Percentiles rank a stretch among this genome's conserved stretches.
Conservation (phyloP, 2,329 filamentous ascomycete genomes). For the Exophiala spinifera region DNA sequence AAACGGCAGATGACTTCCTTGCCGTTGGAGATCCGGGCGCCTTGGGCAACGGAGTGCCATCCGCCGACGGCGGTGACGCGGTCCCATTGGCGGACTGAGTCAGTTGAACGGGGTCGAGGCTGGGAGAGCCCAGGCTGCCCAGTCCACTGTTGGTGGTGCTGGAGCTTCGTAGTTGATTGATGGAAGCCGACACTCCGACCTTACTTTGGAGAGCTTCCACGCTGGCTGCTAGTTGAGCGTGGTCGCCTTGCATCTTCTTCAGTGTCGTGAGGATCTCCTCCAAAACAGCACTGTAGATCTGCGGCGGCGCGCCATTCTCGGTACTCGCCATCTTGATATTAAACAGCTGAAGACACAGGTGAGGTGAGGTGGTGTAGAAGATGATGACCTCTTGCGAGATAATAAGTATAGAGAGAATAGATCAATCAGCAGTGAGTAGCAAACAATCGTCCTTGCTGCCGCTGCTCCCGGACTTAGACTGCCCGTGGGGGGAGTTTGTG, state of each 20-base stretch:
- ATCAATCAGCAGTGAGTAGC: too few relatives aligned
- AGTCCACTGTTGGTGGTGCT: conserved; percentile 4
- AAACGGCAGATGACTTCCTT: conserved; percentile 36
- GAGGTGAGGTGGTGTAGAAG: too few relatives aligned
- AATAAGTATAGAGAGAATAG: too few relatives aligned
- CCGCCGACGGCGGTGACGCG: conserved; percentile 12
- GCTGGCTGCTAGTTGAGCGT: conserved; percentile 53
- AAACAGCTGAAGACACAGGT: too few relatives aligned
- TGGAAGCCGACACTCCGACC: conserved; percentile 58
- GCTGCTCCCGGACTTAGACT: too few relatives aligned
- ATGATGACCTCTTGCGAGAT: too few relatives aligned
- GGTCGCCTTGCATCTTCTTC: conserved; percentile 55
- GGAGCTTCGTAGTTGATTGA: conserved; percentile 46
- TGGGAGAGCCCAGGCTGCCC: conserved; percentile 23
- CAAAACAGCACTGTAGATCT: conserved; percentile 17
- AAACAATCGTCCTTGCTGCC: too few relatives aligned
- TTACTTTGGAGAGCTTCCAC: conserved; percentile 61
- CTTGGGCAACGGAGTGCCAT: conserved; percentile 11
- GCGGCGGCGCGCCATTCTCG: neutral
- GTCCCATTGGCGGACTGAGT: conserved; percentile 19
- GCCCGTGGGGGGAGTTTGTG: too few relatives aligned
- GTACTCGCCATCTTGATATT: neutral
- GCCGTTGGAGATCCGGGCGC: conserved; percentile 20
- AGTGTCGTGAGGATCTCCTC: conserved; percentile 54
- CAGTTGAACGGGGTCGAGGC: conserved; percentile 25